These are phyloP conservation scores for Exophiala sp. DNA, from an alignment of 2,329 filamentous ascomycete genomes.

Conservation along the genomic window DNA sequence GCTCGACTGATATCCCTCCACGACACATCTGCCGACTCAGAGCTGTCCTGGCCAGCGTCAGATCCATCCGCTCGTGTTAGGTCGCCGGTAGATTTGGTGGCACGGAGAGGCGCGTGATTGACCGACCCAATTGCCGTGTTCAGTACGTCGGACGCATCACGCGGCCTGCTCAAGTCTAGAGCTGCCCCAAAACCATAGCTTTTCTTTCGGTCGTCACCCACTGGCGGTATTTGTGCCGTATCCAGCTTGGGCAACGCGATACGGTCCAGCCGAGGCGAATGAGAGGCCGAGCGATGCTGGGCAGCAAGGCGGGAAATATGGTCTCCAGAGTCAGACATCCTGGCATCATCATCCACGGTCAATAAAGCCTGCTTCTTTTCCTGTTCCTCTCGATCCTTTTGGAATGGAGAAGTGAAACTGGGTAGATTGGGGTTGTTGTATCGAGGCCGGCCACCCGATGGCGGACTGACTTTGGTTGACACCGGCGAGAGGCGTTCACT, in stretches of 20 bases:
- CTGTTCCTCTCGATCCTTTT: slow-evolving; percentile 34
- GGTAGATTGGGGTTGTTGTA: slow-evolving; percentile 45
- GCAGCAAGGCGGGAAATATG: slow-evolving; percentile 41
- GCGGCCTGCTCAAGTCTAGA: slow-evolving; percentile 22
- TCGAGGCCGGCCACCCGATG: slow-evolving; percentile 28
- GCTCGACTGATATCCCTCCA: slow-evolving; percentile 76
- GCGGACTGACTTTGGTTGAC: slow-evolving; percentile 7
- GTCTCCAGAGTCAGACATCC: slow-evolving; percentile 28
- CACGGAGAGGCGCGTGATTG: slow-evolving; percentile 24
- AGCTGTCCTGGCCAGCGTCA: slow-evolving; percentile 7
- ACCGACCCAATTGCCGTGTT: slow-evolving; percentile 30
- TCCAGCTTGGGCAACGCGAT: slow-evolving; percentile 50
- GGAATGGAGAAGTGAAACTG: slow-evolving; percentile 46
- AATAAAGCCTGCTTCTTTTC: slow-evolving; percentile 31
- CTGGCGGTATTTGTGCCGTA: slow-evolving; percentile 28
- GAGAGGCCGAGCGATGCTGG: slow-evolving; percentile 35
- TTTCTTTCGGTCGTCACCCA: slow-evolving; percentile 19
- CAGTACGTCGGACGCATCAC: slow-evolving; percentile 22
- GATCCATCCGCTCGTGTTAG: slow-evolving; percentile 3
- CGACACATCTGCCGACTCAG: slow-evolving; percentile 30
- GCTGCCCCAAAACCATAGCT: slow-evolving; percentile 33
- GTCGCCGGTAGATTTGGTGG: slow-evolving; percentile 14
- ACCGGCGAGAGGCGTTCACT: slow-evolving; percentile 17
- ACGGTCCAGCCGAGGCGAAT: slow-evolving; percentile 40
- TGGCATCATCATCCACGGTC: slow-evolving; percentile 19